Percentiles rank a stretch among this genome's conserved stretches.
Conservation (phyloP, 2,329 filamentous ascomycete species). For the Lithohypha guttulata region DNA sequence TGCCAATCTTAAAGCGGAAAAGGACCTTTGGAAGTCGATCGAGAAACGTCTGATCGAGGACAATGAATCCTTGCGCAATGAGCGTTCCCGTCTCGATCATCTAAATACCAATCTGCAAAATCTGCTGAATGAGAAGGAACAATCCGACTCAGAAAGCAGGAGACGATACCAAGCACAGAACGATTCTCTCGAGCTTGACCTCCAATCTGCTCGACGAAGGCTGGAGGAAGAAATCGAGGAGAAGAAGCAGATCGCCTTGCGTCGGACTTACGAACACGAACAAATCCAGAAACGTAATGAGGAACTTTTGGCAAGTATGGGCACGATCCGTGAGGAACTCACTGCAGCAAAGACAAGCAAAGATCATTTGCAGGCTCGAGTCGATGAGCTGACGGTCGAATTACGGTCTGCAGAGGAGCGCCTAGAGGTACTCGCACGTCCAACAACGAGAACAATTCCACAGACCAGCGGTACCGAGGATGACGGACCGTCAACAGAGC, state of each 20-base stretch:
- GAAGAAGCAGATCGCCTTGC: constrained; percentile 65
- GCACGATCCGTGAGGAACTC: constrained; percentile 75
- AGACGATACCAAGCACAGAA: constrained; percentile 68
- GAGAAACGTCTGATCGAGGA: constrained; percentile 81
- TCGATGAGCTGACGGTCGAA: constrained; percentile 81
- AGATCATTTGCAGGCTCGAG: constrained; percentile 78
- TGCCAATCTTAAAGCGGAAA: constrained; percentile 87
- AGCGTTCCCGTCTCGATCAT: constrained; percentile 72
- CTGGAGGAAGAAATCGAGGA: constrained; percentile 75
- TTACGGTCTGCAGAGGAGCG: constrained; percentile 83
- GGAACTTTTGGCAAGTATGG: constrained; percentile 69
- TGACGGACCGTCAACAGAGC: constrained; percentile 52
- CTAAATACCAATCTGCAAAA: constrained; percentile 76
- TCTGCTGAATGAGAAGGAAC: constrained; percentile 82
- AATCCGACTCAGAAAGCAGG: constrained; percentile 68
- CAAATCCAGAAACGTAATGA: constrained; percentile 88
- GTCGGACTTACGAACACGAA: constrained; percentile 82
- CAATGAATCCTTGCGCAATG: constrained; percentile 72
- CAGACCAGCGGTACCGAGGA: constrained; percentile 39
- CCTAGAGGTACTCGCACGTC: constrained; percentile 65
- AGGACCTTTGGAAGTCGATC: constrained; percentile 87
- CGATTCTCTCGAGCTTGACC: constrained; percentile 68
- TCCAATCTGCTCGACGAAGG: constrained; percentile 69
- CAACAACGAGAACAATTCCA: constrained; percentile 37
- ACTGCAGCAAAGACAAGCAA: constrained; percentile 75